These are phyloP conservation scores for Tilletiaria anomala DNA, from an alignment of 1,284 basidiomycete genomes.

Conservation along the genomic window DNA sequence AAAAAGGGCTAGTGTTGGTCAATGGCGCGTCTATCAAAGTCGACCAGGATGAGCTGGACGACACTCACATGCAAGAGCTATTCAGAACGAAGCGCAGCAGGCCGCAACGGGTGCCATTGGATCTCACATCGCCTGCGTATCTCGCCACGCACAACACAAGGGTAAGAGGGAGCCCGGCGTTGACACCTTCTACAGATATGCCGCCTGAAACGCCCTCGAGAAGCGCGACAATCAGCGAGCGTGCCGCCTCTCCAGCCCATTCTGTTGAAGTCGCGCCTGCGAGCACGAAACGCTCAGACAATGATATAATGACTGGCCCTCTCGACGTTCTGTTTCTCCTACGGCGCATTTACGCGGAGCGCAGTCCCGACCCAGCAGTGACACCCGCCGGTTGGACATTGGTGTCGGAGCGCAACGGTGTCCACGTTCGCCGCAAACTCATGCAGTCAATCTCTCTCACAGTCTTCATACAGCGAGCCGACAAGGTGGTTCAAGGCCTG, in stretches of 20 bases:
- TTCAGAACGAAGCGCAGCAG: conserved; percentile 73
- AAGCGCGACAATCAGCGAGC: too few species aligned
- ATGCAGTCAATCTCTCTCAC: conserved; percentile 62
- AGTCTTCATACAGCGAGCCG: conserved; percentile 72
- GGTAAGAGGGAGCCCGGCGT: too few species aligned
- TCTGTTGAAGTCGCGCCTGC: too few species aligned
- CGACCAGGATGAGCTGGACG: conserved; percentile 73
- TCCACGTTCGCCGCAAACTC: conserved; percentile 62
- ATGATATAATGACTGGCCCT: conserved; percentile 22
- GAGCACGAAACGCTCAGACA: too few species aligned
- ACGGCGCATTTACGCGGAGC: conserved; percentile 29
- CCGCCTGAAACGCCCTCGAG: too few species aligned
- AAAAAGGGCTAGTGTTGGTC: conserved; percentile 66
- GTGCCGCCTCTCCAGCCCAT: too few species aligned
- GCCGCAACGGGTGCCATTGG: conserved; percentile 71
- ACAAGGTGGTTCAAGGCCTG: conserved; percentile 87
- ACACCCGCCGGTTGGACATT: conserved; percentile 63
- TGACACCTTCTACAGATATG: too few species aligned
- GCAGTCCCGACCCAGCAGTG: conserved; percentile 41
- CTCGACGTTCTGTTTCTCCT: conserved; percentile 33
- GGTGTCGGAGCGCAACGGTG: conserved; percentile 60
- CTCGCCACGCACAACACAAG: too few species aligned
- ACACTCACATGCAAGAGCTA: conserved; percentile 71
- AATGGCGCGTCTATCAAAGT: conserved; percentile 76
- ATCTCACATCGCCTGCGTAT: conserved; percentile 42